Percentiles rank a stretch among this genome's conserved stretches.
Conservation (phyloP, 352 stramenopile species). For the Pythium dissimile region DNA sequence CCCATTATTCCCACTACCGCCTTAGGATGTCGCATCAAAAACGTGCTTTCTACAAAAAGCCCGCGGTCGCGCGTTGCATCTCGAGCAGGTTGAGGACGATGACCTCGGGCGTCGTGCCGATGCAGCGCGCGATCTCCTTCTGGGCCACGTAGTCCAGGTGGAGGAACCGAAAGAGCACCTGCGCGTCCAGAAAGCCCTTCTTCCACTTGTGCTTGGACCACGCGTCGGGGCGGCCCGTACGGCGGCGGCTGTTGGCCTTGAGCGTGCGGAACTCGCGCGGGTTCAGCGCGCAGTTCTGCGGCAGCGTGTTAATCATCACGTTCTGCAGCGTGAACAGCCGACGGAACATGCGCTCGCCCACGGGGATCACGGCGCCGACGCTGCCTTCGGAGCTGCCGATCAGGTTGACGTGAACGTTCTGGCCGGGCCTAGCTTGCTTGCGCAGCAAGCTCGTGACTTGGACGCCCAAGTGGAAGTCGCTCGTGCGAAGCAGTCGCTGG, state of each 20-base stretch:
- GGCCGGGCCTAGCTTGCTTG: constrained; percentile 35
- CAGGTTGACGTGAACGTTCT: constrained; percentile 69
- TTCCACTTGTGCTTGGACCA: constrained; percentile 90
- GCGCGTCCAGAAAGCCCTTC: constrained; percentile 82
- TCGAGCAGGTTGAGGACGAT: constrained; percentile 87
- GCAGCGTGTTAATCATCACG: constrained; percentile 87
- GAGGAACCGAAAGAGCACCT: constrained; percentile 80
- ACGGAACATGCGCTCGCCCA: constrained; percentile 78
- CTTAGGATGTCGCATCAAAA: neutral
- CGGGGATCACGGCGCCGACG: constrained; percentile 67
- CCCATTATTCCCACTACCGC: too few relatives aligned
- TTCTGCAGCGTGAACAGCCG: constrained; percentile 87
- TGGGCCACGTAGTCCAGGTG: constrained; percentile 84
- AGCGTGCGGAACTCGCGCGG: constrained; percentile 81
- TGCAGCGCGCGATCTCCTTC: constrained; percentile 84
- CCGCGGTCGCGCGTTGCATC: constrained; percentile 65
- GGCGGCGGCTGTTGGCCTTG: constrained; percentile 60
- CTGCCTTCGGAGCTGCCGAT: constrained; percentile 80
- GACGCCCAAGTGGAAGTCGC: constrained; percentile 81
- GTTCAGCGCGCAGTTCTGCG: constrained; percentile 83
- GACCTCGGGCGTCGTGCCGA: constrained; percentile 86
- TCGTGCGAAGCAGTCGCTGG: constrained; percentile 72
- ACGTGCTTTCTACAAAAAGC: constrained; percentile 48
- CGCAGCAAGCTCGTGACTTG: constrained; percentile 77
- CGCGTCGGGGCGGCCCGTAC: constrained; percentile 61